phyloP scores from a whole-genome alignment of 768 basidiomycete species.

The Pisolithus albus region DNA sequence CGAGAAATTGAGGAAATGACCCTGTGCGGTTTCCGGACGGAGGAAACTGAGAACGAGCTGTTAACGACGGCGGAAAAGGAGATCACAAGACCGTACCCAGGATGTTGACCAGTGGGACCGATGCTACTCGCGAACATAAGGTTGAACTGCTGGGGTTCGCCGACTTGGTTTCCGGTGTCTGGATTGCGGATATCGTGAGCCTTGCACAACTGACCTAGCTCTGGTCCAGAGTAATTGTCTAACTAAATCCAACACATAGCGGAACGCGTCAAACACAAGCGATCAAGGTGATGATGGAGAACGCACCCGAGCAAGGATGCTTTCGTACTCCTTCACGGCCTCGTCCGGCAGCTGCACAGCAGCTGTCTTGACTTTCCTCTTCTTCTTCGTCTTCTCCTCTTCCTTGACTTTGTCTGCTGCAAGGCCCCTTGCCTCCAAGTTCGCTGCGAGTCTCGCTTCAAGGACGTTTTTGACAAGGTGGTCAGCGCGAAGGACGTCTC shows the following conservation, averaged over 20 bases:
- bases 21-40: slow-evolving; percentile 96
- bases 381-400: slow-evolving; percentile 39
- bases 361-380: slow-evolving; percentile 59
- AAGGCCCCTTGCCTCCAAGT: slow-evolving; percentile 80
- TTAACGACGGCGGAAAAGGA: neutral
- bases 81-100: slow-evolving; percentile 49
- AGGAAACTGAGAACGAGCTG: slow-evolving; percentile 56
- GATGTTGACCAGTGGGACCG: slow-evolving; percentile 94
- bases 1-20: slow-evolving; percentile 98
- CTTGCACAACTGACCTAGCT: slow-evolving; percentile 81
- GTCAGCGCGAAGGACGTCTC: slow-evolving; percentile 94
- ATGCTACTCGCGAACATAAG: slow-evolving; percentile 98
- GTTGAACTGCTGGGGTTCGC: slow-evolving; percentile 94
- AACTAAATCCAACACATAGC: slow-evolving; percentile 11
- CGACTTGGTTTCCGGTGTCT: slow-evolving; percentile 86
- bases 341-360: slow-evolving; percentile 71
- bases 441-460: slow-evolving; percentile 82
- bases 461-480: slow-evolving; percentile 92
- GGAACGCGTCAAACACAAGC: neutral
- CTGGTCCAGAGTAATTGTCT: slow-evolving; percentile 88
- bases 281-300: neutral
- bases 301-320: slow-evolving; percentile 79
- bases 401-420: slow-evolving; percentile 62
- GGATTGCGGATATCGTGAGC: slow-evolving; percentile 81
- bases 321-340: slow-evolving; percentile 71